Base-by-base conservation (phyloP, 78 protist genomes). In the Thecamonas trahens region DNA sequence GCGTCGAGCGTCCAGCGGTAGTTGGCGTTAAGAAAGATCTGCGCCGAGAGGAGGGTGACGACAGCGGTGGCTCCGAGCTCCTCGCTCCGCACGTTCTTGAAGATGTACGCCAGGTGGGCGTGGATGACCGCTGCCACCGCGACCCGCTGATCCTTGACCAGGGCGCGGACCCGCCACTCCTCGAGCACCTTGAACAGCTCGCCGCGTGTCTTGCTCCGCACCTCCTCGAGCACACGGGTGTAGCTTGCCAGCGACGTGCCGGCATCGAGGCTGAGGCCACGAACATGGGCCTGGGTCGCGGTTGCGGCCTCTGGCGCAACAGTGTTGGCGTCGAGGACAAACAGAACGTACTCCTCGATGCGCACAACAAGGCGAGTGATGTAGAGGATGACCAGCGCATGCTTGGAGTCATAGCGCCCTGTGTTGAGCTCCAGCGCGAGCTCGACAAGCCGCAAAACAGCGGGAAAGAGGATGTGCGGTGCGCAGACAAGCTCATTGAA, bases 401-500 rank as follows among this genome's bases (percentile, higher is more conserved):
- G 38, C 28, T 55, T 29, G 17, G 22, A n/a, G 29, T n/a, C 28
- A 29, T 55, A 55, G 26, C 61, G 28, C 15, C 61, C 61, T 17
- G 42, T 37, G 11, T 32, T n/a, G 15, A 61, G 39, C 31, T 47
- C 38, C 35, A 76, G 18, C 29, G 61, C 39, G n/a, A 17, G 20
- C 67, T 47, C 31, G 31, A 66, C n/a, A 20, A 77, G 22, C 20
- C n/a, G n/a, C 40, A 17, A 2, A 14, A 74, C 58, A 6, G 86
- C 59, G 54, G 15, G 17, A 32, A 81, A 61, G 2, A 57, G 29
- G 29, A 28, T 58, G 50, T 35, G 54, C 11, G 86, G 81, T 1
- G 75, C 0, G 50, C 28, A 13, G 38, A 15, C 29, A 8, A 83
- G 83, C 49, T 83, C 89, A 55, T 83, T 83, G 52, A 72, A n/a